Percentiles rank a stretch among this genome's conserved stretches.
These are phyloP conservation scores for Lasiodiplodia sp. DNA, from an alignment of 2,329 filamentous ascomycete species.

Conservation along the genomic window DNA sequence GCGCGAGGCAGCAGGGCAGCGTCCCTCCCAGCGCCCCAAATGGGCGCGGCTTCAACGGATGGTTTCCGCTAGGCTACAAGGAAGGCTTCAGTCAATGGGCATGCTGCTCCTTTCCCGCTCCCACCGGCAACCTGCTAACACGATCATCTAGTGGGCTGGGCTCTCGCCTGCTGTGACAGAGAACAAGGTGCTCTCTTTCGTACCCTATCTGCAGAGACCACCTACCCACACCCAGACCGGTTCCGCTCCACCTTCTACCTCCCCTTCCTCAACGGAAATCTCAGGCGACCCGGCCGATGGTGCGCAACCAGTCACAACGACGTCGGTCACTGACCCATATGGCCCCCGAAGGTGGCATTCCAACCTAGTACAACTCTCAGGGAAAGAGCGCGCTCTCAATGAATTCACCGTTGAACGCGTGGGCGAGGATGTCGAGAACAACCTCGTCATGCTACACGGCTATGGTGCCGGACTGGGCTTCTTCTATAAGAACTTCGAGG, in stretches of 20 bases:
- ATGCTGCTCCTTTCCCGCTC: constrained; percentile 46
- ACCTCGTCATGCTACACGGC: constrained; percentile 93
- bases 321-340: constrained; percentile 71
- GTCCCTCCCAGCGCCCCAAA: constrained; percentile 38
- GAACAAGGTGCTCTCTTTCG: constrained; percentile 82
- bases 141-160: constrained; percentile 73
- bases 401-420: constrained; percentile 90
- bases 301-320: constrained; percentile 54
- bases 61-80: constrained; percentile 89
- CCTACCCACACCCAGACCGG: constrained; percentile 73
- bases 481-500: constrained; percentile 98
- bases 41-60: constrained; percentile 50
- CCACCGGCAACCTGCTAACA: constrained; percentile 3
- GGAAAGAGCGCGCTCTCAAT: constrained; percentile 87
- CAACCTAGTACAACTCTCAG: constrained; percentile 81
- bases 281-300: constrained; percentile 43
- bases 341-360: constrained; percentile 87
- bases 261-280: constrained; percentile 50
- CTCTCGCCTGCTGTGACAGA: constrained; percentile 85
- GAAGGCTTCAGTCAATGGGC: constrained; percentile 93
- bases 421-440: constrained; percentile 80
- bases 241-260: constrained; percentile 55
- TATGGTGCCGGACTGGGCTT: constrained; percentile 97
- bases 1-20: constrained; percentile 47
- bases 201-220: constrained; percentile 80